Conservation (phyloP, 805 yeast species). For the Hanseniaspora pseudoguilliermondii region DNA sequence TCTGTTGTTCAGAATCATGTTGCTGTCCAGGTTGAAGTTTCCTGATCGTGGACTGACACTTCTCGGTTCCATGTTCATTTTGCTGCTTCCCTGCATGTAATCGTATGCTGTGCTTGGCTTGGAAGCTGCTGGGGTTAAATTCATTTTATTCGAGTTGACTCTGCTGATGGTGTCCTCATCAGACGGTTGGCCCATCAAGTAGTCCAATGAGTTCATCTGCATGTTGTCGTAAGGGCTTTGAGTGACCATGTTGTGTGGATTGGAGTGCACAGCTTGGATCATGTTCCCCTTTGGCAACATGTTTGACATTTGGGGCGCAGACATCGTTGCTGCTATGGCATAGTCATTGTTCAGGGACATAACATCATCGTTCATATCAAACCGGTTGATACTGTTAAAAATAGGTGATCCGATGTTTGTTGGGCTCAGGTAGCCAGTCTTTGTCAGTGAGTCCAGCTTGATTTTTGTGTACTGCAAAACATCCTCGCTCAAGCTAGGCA, state of each 20-base stretch:
- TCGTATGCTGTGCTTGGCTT: constrained; percentile 8
- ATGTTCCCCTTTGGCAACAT: background rate
- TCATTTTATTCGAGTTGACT: background rate
- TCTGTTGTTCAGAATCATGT: background rate
- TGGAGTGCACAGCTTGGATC: background rate
- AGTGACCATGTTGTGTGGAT: background rate
- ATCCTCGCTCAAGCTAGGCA: constrained; percentile 40
- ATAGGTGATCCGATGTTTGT: constrained; percentile 22
- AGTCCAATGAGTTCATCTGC: constrained; percentile 13
- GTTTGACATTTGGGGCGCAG: constrained; percentile 11
- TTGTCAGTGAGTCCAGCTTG: constrained; percentile 31
- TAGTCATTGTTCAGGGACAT: constrained; percentile 13
- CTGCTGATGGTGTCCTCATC: constrained; percentile 10
- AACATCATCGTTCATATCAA: constrained; percentile 20
- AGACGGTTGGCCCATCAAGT: constrained; percentile 10
- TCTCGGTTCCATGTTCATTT: background rate
- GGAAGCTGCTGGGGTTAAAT: background rate
- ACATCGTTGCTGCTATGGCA: constrained; percentile 12
- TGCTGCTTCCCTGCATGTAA: background rate
- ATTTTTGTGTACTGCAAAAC: constrained; percentile 37
- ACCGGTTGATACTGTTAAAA: constrained; percentile 14
- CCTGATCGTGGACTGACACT: background rate
- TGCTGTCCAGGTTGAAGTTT: background rate
- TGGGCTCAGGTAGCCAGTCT: constrained; percentile 21
- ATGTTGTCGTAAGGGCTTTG: background rate